A percentile compares a stretch with the other conserved stretches of the same genome.
Evolutionary conservation across 306 rosid species (phyloP).

Genomic region (Ceratonia siliqua): DNA sequence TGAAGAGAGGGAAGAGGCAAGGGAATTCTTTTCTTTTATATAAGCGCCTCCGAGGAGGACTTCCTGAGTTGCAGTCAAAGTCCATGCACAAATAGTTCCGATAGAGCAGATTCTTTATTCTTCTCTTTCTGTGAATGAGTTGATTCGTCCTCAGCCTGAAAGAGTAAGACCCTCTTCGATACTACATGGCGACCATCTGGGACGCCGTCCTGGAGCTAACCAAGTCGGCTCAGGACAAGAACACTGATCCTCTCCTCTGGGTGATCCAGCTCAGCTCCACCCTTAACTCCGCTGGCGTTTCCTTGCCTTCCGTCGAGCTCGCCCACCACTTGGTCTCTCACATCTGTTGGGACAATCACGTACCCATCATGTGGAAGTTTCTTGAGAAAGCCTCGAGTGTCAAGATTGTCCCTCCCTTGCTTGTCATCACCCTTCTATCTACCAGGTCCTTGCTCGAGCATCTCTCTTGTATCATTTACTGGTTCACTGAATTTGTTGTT

Average conservation of each 20-base stretch:
- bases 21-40: background rate
- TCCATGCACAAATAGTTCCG: background rate
- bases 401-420: conserved; percentile 66
- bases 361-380: conserved; percentile 78
- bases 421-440: conserved; percentile 81
- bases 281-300: conserved; percentile 50
- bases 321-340: conserved; percentile 74
- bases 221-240: conserved; percentile 57
- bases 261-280: conserved; percentile 48
- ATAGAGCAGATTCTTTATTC: background rate
- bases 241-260: conserved; percentile 70
- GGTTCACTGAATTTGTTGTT: background rate
- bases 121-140: background rate
- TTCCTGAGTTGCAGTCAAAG: background rate
- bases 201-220: conserved; percentile 61
- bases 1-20: no score
- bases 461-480: background rate
- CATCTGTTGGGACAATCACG: conserved; percentile 74
- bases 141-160: background rate
- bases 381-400: conserved; percentile 65
- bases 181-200: conserved; percentile 41
- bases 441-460: conserved; percentile 42
- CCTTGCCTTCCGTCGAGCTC: conserved; percentile 78
- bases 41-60: conserved; percentile 4
- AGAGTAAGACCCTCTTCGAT: no score